These are phyloP conservation scores for Trichoderma asperelloides DNA, from an alignment of 495 filamentous ascomycete species.

Conservation along the genomic window DNA sequence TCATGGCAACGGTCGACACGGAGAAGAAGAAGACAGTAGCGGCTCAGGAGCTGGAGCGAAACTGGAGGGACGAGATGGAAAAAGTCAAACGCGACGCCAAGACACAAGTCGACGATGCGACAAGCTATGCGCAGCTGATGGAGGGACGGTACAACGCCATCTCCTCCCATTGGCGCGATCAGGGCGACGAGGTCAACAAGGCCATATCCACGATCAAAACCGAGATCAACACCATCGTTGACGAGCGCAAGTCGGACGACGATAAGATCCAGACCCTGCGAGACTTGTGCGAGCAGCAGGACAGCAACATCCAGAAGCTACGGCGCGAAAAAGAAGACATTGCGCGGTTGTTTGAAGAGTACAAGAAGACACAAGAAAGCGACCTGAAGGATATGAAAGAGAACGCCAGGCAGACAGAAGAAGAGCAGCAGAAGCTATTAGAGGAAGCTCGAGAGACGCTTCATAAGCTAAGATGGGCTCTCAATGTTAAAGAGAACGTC, in stretches of 20 bases:
- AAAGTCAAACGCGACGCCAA: conserved; percentile 51
- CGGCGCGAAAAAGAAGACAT: conserved; percentile 53
- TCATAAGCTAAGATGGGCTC: conserved; percentile 58
- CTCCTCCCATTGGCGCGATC: conserved; percentile 52
- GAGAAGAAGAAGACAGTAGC: conserved; percentile 55
- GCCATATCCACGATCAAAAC: conserved; percentile 45
- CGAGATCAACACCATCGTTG: conserved; percentile 37
- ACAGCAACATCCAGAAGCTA: conserved; percentile 52
- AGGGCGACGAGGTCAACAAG: conserved; percentile 50
- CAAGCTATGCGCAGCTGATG: conserved; percentile 43
- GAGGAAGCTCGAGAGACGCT: conserved; percentile 53
- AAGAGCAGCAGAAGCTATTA: conserved; percentile 45
- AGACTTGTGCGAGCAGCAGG: conserved; percentile 60
- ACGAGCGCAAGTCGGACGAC: conserved; percentile 47
- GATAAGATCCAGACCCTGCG: conserved; percentile 49
- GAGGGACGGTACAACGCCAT: conserved; percentile 65
- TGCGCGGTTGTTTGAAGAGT: conserved; percentile 46
- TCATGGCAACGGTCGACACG: conserved; percentile 54
- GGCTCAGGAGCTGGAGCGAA: conserved; percentile 51
- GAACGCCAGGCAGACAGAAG: conserved; percentile 44
- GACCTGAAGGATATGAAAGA: conserved; percentile 48
- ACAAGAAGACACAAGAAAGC: conserved; percentile 55
- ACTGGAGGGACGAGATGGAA: conserved; percentile 54
- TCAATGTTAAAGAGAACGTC: conserved; percentile 53
- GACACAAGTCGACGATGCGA: conserved; percentile 53